phyloP scores from a whole-genome alignment of 768 basidiomycete species.

The Suillus occidentalis region DNA sequence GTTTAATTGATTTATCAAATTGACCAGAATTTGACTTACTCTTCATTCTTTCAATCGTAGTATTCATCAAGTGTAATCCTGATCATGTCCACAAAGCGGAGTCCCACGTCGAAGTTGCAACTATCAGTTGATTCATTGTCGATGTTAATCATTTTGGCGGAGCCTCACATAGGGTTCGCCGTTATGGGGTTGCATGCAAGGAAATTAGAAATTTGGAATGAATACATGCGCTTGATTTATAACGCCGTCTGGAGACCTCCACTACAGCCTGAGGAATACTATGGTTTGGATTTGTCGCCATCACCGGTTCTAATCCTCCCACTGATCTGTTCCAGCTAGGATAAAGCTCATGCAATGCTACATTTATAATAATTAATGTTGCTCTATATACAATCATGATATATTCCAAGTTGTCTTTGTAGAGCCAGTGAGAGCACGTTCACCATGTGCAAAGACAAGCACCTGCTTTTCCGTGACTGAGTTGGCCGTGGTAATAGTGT shows the following conservation, averaged over 20 bases:
- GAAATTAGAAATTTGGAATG: neutral
- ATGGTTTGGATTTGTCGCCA: neutral
- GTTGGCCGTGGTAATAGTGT: slow-evolving; percentile 20
- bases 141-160: neutral
- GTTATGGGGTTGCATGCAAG: neutral
- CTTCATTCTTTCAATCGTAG: neutral
- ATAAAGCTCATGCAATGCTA: neutral
- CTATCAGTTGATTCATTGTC: neutral
- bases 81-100: neutral
- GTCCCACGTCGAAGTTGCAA: neutral
- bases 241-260: neutral
- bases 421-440: neutral
- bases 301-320: neutral
- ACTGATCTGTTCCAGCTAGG: neutral
- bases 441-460: neutral
- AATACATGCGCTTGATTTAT: neutral
- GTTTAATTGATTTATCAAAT: neutral
- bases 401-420: neutral
- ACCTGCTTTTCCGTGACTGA: neutral
- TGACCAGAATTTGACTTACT: neutral
- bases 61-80: neutral
- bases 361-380: neutral
- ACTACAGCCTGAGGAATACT: no score
- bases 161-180: neutral
- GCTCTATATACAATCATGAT: neutral